These are phyloP conservation scores for Trametes coccinea DNA, from an alignment of 768 basidiomycete genomes.

Conservation along the genomic window DNA sequence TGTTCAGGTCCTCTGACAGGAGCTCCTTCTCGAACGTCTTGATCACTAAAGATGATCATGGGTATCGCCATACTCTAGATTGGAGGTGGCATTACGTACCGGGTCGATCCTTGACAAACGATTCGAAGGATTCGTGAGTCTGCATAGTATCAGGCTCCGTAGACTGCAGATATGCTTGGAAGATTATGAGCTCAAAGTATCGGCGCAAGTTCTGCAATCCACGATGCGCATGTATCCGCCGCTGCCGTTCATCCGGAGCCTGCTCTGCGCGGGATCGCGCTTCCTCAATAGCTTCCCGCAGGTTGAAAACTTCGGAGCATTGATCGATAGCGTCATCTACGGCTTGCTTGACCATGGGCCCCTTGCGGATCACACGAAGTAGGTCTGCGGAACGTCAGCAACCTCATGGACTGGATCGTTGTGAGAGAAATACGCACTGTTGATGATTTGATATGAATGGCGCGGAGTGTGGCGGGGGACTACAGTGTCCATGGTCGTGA, in stretches of 20 bases:
- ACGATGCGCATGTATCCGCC: conserved; percentile 61
- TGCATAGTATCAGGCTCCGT: conserved; percentile 77
- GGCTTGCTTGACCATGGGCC: conserved; percentile 78
- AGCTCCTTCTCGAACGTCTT: conserved; percentile 95
- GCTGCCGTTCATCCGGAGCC: conserved; percentile 69
- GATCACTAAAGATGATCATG: conserved; percentile 60
- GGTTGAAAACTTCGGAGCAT: conserved; percentile 79
- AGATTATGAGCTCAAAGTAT: conserved; percentile 84
- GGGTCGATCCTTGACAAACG: conserved; percentile 81
- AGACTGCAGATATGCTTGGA: conserved; percentile 87
- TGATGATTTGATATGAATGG: conserved; percentile 84
- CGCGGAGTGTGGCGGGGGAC: conserved; percentile 37
- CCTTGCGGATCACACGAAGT: conserved; percentile 83
- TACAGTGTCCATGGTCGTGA: conserved; percentile 37
- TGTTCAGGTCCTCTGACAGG: conserved; percentile 70
- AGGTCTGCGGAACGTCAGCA: conserved; percentile 49
- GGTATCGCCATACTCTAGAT: background rate
- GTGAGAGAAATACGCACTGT: conserved; percentile 52
- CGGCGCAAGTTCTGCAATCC: conserved; percentile 80
- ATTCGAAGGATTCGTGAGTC: conserved; percentile 75
- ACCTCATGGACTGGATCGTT: conserved; percentile 7
- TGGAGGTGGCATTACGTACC: conserved; percentile 71
- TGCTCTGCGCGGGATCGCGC: conserved; percentile 77
- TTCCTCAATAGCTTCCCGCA: conserved; percentile 88
- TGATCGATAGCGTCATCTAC: conserved; percentile 90